Evolutionary conservation across 2,329 filamentous ascomycete genomes (phyloP), one percentile per base, ranked within the genome.

Genomic region (Cytospora piceae): DNA sequence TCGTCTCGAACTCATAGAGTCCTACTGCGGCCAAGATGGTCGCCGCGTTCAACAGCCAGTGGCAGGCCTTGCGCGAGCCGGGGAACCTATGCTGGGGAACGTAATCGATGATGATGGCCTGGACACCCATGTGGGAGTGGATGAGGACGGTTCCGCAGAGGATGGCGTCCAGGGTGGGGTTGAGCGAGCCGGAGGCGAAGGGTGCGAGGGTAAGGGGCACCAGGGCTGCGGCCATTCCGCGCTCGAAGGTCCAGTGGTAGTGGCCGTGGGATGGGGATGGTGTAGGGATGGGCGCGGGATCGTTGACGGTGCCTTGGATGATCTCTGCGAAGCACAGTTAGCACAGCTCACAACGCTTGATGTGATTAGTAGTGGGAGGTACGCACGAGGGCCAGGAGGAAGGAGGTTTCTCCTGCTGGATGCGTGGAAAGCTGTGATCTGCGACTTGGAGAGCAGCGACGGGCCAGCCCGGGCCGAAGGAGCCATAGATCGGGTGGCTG

Each of bases 181-280:
- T 96, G 71, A 98, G 85, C 49, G 92, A 92, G 74, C 94, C 94
- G 67, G 92, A 89, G 68, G 94, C 94, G 80, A 99, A 99, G 69
- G 95, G 95, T 49, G 93, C 90, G 71, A 98, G 84, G 69, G 90
- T 93, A 70, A 99, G 83, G 59, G 95, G 96, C 68, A 99, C 82
- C 68, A 99, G 87, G 64, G 88, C 90, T 65, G 87, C 90, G 65
- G 93, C 90, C 72, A 98, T 82, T 64, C 93, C 77, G 75, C 92
- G 93, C 85, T 99, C 95, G 75, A 97, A 97, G 67, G 91, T 92
- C 95, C 95, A 99, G 86, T 99, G 95, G 84, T 98, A 99, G 79
- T 91, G 96, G 73, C 95, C 95, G 81, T 99, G 92, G 64, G 88
- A 83, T 52, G 94, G 88, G 72, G 85, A 87, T 61, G 92, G 80